Conservation (phyloP, 345 rosid genomes). For the Bruguiera gymnorhiza region DNA sequence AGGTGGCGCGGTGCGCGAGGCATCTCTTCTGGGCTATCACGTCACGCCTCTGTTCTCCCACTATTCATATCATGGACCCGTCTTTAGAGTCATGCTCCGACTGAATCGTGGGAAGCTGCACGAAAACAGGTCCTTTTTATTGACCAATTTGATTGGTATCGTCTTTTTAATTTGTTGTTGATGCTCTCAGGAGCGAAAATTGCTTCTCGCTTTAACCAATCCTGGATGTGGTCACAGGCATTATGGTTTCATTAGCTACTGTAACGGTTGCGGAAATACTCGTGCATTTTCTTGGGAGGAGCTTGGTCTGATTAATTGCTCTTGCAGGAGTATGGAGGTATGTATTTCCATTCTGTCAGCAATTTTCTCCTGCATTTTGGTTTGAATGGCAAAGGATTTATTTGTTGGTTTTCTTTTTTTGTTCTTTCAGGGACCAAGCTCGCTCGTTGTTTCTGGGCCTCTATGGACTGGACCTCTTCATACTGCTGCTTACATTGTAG, state of each 20-base stretch:
- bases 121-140: constrained; percentile 46
- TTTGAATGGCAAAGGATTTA: too few species aligned
- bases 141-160: too few species aligned
- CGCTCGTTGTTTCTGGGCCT: constrained; percentile 64
- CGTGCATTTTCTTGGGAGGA: constrained; percentile 57
- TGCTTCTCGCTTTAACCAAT: not conserved
- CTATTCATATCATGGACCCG: constrained; percentile 86
- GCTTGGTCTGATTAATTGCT: constrained; percentile 61
- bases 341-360: not conserved
- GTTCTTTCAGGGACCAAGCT: constrained; percentile 39
- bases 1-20: constrained; percentile 91
- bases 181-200: not conserved
- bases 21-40: constrained; percentile 70
- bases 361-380: too few species aligned
- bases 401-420: not conserved
- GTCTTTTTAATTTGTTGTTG: not conserved
- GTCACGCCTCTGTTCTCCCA: constrained; percentile 76
- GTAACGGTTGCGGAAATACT: constrained; percentile 66
- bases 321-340: constrained; percentile 48
- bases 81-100: constrained; percentile 64
- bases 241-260: constrained; percentile 79
- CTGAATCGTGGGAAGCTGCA: constrained; percentile 58
- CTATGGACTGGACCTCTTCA: constrained; percentile 91
- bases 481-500: constrained; percentile 44
- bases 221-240: constrained; percentile 36